phyloP scores from a whole-genome alignment of 2,329 filamentous ascomycete species.

The Raffaelea albimanens region DNA sequence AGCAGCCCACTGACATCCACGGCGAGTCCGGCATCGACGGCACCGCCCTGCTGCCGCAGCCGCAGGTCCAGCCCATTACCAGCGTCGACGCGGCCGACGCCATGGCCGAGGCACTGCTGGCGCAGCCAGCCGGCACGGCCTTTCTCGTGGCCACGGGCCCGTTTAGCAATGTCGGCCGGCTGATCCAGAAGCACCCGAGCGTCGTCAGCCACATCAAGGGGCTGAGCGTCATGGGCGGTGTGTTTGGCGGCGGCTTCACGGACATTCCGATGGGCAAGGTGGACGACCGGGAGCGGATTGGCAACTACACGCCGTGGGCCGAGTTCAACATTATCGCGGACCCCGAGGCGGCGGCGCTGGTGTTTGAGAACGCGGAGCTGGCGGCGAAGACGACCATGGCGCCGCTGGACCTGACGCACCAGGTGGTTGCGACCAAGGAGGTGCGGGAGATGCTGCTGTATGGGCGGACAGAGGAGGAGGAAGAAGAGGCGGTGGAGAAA shows the following conservation, averaged over 20 bases:
- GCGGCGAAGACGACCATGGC: neutral
- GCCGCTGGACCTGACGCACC: slow-evolving; percentile 1
- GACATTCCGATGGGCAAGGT: neutral
- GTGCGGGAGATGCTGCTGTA: neutral
- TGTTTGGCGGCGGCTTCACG: neutral
- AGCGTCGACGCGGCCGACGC: neutral
- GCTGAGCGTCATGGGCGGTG: slow-evolving; percentile 1
- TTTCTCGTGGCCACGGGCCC: neutral
- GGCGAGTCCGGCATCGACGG: neutral
- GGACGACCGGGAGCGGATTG: neutral
- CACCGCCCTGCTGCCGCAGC: neutral
- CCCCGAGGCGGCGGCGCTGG: neutral
- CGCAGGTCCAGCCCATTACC: neutral
- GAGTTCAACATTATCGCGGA: slow-evolving; percentile 2
- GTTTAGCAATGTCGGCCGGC: neutral
- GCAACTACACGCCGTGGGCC: neutral
- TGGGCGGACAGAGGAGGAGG: neutral
- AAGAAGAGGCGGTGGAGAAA: too few species aligned
- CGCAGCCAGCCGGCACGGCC: neutral
- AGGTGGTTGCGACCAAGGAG: neutral
- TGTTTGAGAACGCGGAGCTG: neutral
- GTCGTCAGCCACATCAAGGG: neutral
- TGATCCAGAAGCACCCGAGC: neutral
- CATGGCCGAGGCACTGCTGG: neutral
- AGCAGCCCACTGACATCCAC: neutral